Base-by-base conservation (phyloP, 2,329 filamentous ascomycete genomes). In the Exserohilum rostratum region DNA sequence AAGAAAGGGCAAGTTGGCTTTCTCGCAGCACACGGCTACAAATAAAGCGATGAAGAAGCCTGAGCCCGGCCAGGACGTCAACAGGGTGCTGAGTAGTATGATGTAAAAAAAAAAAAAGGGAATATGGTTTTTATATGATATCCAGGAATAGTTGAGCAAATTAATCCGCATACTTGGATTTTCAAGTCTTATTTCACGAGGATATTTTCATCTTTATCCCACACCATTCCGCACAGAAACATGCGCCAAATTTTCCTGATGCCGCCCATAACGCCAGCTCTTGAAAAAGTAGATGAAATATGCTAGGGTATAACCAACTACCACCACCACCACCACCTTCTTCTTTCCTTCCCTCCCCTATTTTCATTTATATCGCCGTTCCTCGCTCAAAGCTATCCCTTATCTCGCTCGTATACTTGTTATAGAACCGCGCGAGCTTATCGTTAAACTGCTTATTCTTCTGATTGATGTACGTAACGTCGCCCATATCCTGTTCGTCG, bases 391-490 rank as follows among this genome's bases (percentile, higher is more conserved):
- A 99, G 76, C 90, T 97, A 72, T 99, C 95, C 72, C 95, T 83
- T 68, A 99, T 98, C 76, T 99, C 95, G 29, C 90, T 87, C 40
- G 95, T 99, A 77, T 99, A 99, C 82, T 96, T 96, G 80, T 99
- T 95, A 79, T 99, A 99, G 80, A 98, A 99, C 64, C 95, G 84
- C 49, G 89, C 83, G 76, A 99, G 81, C 80, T 99, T 98, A 80
- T 96, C 88, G 86, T 99, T 99, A 82, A 99, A 99, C 83, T 97
- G 92, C 83, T 98, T 98, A 83, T 99, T 99, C 71, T 99, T 97
- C 79, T 97, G 92, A 79, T 99, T 99, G 85, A 99, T 99, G 78
- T 96, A 98, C 6, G 93, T 98, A 67, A 98, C 90, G 76, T 99
- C 95, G 25, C 87, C 89, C 43, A 93, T 90, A 60, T 96, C 92